Conservation (phyloP, 2,329 filamentous ascomycete species). For the Coniella vitis region DNA sequence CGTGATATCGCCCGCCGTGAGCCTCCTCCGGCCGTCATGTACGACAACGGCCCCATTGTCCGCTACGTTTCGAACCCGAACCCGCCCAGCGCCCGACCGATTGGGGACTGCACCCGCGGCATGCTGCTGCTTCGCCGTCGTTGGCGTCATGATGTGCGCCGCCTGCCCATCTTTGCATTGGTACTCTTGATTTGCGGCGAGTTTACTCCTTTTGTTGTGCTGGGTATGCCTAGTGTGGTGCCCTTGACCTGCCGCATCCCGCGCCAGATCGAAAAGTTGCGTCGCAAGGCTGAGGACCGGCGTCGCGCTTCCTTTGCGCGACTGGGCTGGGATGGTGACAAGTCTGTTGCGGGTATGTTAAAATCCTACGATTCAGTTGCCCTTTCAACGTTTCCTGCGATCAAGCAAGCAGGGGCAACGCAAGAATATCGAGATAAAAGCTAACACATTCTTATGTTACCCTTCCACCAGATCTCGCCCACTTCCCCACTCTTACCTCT, state of each 20-base stretch:
- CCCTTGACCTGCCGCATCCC: conserved; percentile 82
- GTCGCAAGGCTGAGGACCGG: conserved; percentile 45
- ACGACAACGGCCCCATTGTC: conserved; percentile 29
- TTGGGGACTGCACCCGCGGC: conserved; percentile 45
- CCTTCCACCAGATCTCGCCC: conserved; percentile 13
- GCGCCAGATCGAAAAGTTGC: conserved; percentile 56
- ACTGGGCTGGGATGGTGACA: conserved; percentile 15
- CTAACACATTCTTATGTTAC: no score
- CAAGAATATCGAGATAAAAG: no score
- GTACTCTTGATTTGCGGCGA: conserved; percentile 76
- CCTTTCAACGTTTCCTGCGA: no score
- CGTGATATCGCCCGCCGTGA: conserved; percentile 25
- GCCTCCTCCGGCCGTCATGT: conserved; percentile 17
- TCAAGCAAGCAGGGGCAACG: no score
- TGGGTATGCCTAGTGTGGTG: conserved; percentile 63
- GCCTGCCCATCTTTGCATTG: conserved; percentile 71
- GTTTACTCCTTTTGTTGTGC: conserved; percentile 73
- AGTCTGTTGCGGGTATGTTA: neutral
- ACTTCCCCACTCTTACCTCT: neutral
- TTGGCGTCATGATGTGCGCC: conserved; percentile 64
- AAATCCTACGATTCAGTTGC: no score
- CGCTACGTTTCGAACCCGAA: conserved; percentile 33
- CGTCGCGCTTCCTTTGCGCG: conserved; percentile 43
- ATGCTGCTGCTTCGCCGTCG: conserved; percentile 66
- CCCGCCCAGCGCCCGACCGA: conserved; percentile 27